Percentiles rank a stretch among this genome's conserved stretches.
Evolutionary conservation across 2,329 filamentous ascomycete species (phyloP).

Genomic region (Phyllosticta citriasiana): DNA sequence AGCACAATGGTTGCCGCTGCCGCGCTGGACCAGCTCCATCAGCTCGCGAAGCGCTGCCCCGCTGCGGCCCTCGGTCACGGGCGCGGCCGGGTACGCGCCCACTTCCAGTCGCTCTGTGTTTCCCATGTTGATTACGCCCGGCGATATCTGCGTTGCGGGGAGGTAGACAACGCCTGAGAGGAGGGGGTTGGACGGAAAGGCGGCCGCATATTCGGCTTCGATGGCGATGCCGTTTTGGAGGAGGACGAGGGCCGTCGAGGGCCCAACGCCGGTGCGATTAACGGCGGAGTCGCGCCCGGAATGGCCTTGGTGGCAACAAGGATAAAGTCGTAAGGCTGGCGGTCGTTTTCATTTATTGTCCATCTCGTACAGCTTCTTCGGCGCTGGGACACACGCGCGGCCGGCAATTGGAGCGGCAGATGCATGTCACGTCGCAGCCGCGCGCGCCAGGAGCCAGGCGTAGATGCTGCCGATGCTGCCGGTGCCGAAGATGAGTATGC

Average conservation of each 20-base stretch:
- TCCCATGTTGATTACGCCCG: constrained; percentile 38
- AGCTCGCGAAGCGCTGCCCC: constrained; percentile 15
- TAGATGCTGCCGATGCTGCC: constrained; percentile 35
- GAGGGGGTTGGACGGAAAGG: constrained; percentile 44
- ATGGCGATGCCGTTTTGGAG: constrained; percentile 54
- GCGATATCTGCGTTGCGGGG: constrained; percentile 40
- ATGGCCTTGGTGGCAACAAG: constrained; percentile 39
- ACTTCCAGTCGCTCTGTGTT: constrained; percentile 41
- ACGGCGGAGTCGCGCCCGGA: constrained; percentile 25
- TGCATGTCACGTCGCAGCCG: constrained; percentile 30
- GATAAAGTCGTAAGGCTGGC: constrained; percentile 36
- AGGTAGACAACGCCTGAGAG: constrained; percentile 48
- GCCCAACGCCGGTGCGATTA: constrained; percentile 32
- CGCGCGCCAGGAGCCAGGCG: constrained; percentile 31
- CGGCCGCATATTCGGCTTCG: constrained; percentile 42
- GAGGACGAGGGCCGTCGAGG: constrained; percentile 45
- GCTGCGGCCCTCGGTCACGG: constrained; percentile 11
- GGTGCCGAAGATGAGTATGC: constrained; percentile 32
- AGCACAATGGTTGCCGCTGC: constrained; percentile 40
- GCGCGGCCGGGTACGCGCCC: constrained; percentile 37
- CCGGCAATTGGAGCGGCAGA: constrained; percentile 36
- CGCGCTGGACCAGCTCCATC: constrained; percentile 31
- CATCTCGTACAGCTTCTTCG: constrained; percentile 23
- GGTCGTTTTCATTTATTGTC: background rate
- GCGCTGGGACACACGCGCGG: constrained; percentile 27